A percentile compares a stretch with the other conserved stretches of the same genome.
These are phyloP conservation scores for Cucumis sativus DNA, from an alignment of 306 rosid species.

Conservation along the genomic window Cucumber_9930_V3 NC_026655.2:2594001-2594500, in stretches of 20 bases:
- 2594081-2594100: constrained; percentile 13
- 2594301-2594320: constrained; percentile 86
- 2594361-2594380: constrained; percentile 89
- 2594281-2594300: constrained; percentile 68
- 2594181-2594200: constrained; percentile 66
- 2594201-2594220: constrained; percentile 63
- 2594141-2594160: constrained; percentile 80
- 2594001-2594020: background rate
- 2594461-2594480: background rate
- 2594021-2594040: background rate
- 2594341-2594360: constrained; percentile 87
- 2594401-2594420: background rate
- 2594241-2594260: constrained; percentile 57
- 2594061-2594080: background rate
- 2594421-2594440: background rate
- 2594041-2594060: background rate
- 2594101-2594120: constrained; percentile 50
- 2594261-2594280: constrained; percentile 63
- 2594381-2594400: constrained; percentile 46
- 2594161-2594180: constrained; percentile 80
- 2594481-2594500: background rate
- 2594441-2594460: background rate
- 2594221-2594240: constrained; percentile 65
- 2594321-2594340: constrained; percentile 92
- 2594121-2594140: constrained; percentile 86